Evolutionary conservation across 176 grass and related monocot genomes (phyloP).

Genomic region (Paspalum notatum): DNA sequence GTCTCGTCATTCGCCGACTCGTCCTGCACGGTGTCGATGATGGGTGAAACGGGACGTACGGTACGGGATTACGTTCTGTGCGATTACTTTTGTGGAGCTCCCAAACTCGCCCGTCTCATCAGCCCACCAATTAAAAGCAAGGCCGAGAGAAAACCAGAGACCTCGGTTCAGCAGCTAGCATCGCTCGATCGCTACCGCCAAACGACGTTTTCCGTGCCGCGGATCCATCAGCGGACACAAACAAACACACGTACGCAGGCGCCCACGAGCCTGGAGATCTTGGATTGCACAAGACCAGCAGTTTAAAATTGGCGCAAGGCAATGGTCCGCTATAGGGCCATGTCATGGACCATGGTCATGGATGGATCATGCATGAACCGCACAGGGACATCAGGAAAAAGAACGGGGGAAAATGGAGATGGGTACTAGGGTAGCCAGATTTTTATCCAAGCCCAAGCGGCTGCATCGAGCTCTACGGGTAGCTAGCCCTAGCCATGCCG

Average conservation of each 20-base stretch:
- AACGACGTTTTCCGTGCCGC: conserved; percentile 50
- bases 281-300: conserved; percentile 2
- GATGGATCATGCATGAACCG: background rate
- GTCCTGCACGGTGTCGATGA: background rate
- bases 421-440: background rate
- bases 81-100: too few relatives aligned
- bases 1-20: background rate
- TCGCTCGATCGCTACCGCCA: conserved; percentile 20
- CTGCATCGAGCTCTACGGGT: background rate
- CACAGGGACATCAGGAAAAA: background rate
- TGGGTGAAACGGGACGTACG: background rate
- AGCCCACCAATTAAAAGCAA: conserved; percentile 24
- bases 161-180: background rate
- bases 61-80: too few relatives aligned
- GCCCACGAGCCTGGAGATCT: background rate
- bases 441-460: too few relatives aligned
- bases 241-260: conserved; percentile 27
- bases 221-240: conserved; percentile 38
- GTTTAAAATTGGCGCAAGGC: background rate
- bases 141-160: background rate
- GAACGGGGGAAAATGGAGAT: background rate
- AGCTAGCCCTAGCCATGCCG: too few relatives aligned
- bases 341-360: background rate
- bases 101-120: conserved; percentile 30
- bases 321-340: background rate